phyloP scores from a whole-genome alignment of 176 grass and related monocot species.

The Luzula sylvatica region DNA sequence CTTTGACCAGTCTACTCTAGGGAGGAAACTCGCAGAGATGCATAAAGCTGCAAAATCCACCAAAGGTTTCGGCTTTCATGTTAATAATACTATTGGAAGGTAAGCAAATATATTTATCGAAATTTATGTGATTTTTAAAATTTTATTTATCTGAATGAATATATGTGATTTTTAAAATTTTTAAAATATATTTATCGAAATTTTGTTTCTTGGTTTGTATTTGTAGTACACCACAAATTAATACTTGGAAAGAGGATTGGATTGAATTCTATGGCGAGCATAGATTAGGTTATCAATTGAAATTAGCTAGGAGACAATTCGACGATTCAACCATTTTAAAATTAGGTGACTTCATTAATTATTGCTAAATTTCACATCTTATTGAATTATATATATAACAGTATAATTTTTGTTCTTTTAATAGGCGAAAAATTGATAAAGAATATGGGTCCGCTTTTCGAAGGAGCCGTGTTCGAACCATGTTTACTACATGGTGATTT shows the following conservation, averaged over 20 bases:
- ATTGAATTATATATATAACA: not conserved
- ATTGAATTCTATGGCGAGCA: constrained; percentile 58
- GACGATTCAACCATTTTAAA: constrained; percentile 22
- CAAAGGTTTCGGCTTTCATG: constrained; percentile 17
- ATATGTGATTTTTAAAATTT: too few relatives aligned
- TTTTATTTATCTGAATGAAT: too few relatives aligned
- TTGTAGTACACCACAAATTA: constrained; percentile 20
- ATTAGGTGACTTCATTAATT: constrained; percentile 7
- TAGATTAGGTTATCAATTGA: constrained; percentile 26
- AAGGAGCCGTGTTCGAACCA: constrained; percentile 52
- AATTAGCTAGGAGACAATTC: constrained; percentile 19
- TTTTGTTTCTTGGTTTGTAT: not conserved
- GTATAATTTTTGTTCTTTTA: not conserved
- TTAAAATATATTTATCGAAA: too few relatives aligned
- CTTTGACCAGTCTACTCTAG: constrained; percentile 9
- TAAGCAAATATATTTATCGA: not conserved
- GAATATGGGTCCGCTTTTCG: constrained; percentile 58
- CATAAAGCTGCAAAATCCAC: constrained; percentile 14
- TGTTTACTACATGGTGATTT: constrained; percentile 93
- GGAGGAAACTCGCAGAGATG: constrained; percentile 24
- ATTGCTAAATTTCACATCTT: not conserved
- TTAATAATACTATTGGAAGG: constrained; percentile 32
- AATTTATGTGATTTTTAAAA: too few relatives aligned
- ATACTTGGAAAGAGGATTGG: constrained; percentile 23
- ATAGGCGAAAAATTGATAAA: constrained; percentile 57